Evolutionary conservation across 257 asterid species (phyloP).

Genomic region (Nicotiana sylvestris): DNA sequence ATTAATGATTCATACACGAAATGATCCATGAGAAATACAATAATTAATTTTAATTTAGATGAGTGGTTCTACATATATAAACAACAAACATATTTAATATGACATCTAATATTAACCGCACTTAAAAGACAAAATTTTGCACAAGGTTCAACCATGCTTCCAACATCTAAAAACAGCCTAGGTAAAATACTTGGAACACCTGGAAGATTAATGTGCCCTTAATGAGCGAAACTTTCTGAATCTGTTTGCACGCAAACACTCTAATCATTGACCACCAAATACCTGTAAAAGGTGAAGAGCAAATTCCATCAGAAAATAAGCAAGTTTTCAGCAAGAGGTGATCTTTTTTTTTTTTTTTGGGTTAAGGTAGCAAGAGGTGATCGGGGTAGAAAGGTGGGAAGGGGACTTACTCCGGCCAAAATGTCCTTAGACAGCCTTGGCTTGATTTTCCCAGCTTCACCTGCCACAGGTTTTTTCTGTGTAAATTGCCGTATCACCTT

Average conservation of each 20-base stretch:
- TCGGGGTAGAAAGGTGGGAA: background rate
- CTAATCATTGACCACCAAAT: slow-evolving; percentile 42
- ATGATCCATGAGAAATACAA: too few relatives aligned
- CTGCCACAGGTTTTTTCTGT: slow-evolving; percentile 56
- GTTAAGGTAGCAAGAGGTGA: background rate
- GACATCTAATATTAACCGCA: background rate
- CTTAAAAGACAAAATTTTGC: background rate
- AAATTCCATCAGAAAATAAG: slow-evolving; percentile 8
- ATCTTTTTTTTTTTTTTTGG: background rate
- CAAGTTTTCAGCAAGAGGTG: background rate
- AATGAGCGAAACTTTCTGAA: background rate
- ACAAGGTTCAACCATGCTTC: background rate
- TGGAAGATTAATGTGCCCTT: too few relatives aligned
- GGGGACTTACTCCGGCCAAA: slow-evolving; percentile 59
- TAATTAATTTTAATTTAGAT: too few relatives aligned
- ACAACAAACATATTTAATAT: background rate
- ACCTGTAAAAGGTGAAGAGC: slow-evolving; percentile 32
- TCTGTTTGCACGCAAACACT: background rate
- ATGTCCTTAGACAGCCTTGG: slow-evolving; percentile 54
- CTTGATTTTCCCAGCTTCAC: slow-evolving; percentile 34
- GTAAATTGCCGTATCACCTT: slow-evolving; percentile 53
- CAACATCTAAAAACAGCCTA: background rate
- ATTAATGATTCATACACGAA: too few relatives aligned
- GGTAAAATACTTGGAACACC: background rate
- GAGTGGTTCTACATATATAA: background rate